These are phyloP conservation scores for Rubus idaeus DNA, from an alignment of 306 rosid genomes.

Conservation along the genomic window DNA sequence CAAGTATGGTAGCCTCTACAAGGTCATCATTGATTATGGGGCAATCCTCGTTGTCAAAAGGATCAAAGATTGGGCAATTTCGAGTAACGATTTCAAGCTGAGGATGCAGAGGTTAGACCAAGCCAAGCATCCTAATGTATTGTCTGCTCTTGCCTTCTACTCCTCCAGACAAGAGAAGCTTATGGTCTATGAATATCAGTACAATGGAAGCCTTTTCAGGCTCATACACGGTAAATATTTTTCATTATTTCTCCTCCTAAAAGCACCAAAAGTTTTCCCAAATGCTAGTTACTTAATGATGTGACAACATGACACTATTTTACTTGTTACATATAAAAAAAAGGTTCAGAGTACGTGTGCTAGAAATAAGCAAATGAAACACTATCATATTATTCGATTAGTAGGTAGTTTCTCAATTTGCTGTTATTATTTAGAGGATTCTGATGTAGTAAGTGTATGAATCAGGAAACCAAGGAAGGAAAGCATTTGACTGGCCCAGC, in stretches of 20 bases:
- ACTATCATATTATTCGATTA: neutral
- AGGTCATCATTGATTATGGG: constrained; percentile 60
- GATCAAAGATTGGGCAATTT: constrained; percentile 60
- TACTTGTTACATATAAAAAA: neutral
- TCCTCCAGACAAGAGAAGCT: constrained; percentile 74
- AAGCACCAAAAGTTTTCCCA: neutral
- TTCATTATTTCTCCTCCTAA: neutral
- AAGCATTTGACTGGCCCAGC: constrained; percentile 62
- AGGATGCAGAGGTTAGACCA: constrained; percentile 58
- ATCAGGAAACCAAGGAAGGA: constrained; percentile 45
- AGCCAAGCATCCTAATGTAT: constrained; percentile 55
- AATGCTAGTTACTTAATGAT: neutral
- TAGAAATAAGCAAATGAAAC: neutral
- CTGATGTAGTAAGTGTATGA: constrained; percentile 11
- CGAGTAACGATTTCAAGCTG: constrained; percentile 51
- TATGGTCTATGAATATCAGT: constrained; percentile 76
- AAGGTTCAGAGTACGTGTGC: neutral
- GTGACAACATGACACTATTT: neutral
- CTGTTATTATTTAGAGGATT: neutral
- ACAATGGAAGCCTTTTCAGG: constrained; percentile 71
- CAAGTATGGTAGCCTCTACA: constrained; percentile 67
- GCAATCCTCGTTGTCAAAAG: constrained; percentile 63
- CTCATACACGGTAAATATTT: constrained; percentile 61
- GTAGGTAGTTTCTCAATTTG: neutral
- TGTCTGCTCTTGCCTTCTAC: constrained; percentile 75